These are phyloP conservation scores for Penicillium parvum DNA, from an alignment of 495 filamentous ascomycete genomes.

Conservation along the genomic window DNA sequence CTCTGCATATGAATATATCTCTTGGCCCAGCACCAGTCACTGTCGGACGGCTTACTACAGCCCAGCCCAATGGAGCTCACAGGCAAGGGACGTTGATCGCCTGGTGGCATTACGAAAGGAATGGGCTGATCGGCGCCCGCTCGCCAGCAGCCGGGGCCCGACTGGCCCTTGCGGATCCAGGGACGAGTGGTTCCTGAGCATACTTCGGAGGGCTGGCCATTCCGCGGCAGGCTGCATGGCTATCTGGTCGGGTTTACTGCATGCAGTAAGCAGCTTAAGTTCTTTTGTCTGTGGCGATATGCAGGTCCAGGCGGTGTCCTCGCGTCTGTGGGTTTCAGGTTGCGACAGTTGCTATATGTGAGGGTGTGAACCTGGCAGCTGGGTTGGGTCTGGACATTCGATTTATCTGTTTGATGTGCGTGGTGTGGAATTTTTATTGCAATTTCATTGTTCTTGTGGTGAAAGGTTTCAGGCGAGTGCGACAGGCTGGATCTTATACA, in stretches of 20 bases:
- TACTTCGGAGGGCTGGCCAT: constrained; percentile 9
- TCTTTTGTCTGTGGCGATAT: not conserved
- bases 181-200: constrained; percentile 2
- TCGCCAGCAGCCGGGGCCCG: not conserved
- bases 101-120: not conserved
- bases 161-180: constrained; percentile 6
- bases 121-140: not conserved
- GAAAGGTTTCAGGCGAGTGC: no score
- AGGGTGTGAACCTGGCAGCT: not conserved
- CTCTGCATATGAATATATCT: not conserved
- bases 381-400: not conserved
- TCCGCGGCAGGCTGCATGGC: constrained; percentile 10
- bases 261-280: not conserved
- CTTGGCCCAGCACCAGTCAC: no score
- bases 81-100: constrained; percentile 16
- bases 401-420: not conserved
- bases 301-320: constrained; percentile 4
- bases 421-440: no score
- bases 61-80: not conserved
- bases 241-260: not conserved
- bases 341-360: not conserved
- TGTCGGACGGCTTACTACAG: not conserved
- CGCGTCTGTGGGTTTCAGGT: constrained; percentile 5
- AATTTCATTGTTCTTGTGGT: no score
- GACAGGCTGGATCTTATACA: no score